Evolutionary conservation across 129 eudicot genomes (phyloP).

Genomic region (Logfia minima): DNA sequence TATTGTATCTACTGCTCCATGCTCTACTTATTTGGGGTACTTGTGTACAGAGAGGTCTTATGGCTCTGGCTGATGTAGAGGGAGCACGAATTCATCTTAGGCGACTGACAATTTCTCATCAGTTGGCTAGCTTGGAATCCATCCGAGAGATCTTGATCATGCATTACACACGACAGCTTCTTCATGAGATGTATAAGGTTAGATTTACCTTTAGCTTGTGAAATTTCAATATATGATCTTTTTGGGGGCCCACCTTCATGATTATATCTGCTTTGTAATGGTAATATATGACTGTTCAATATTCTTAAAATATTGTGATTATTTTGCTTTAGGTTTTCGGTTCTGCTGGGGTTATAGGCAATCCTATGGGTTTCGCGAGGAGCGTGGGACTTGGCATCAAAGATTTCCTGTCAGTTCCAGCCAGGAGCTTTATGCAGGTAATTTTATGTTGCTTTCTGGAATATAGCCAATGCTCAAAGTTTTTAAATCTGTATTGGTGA

Average conservation of each 20-base stretch:
- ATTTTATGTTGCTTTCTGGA: conserved; percentile 5
- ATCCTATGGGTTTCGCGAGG: conserved; percentile 97
- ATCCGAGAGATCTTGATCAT: conserved; percentile 75
- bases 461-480: neutral
- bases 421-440: conserved; percentile 79
- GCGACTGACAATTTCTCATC: conserved; percentile 73
- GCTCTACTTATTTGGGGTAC: conserved; percentile 12
- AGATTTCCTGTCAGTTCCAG: conserved; percentile 92
- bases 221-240: neutral
- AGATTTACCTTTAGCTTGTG: conserved; percentile 19
- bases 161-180: conserved; percentile 82
- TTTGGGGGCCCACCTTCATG: neutral
- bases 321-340: conserved; percentile 74
- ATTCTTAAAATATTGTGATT: conserved; percentile 1
- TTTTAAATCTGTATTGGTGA: neutral
- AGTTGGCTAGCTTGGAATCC: conserved; percentile 96
- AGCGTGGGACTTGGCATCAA: conserved; percentile 83
- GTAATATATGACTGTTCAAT: neutral
- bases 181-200: conserved; percentile 98
- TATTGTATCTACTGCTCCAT: neutral
- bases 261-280: neutral
- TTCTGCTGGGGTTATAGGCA: conserved; percentile 98
- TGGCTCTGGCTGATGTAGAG: conserved; percentile 97
- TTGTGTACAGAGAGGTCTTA: conserved; percentile 75
- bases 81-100: conserved; percentile 83